These are phyloP conservation scores for Cryptosporidium tyzzeri DNA, from an alignment of 169 alveolate genomes.

Conservation along the genomic window DNA sequence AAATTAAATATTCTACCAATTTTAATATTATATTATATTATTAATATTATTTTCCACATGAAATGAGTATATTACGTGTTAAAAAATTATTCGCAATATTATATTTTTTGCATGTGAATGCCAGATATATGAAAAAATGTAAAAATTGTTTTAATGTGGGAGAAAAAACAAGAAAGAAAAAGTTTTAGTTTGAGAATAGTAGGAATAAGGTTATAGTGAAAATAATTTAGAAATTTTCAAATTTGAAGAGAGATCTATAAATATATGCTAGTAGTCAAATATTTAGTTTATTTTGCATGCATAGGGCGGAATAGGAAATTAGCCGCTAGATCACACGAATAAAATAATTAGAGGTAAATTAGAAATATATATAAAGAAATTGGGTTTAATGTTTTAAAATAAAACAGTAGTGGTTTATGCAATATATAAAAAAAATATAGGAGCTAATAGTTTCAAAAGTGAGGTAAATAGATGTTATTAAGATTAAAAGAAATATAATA, in stretches of 20 bases:
- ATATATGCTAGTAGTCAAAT: constrained; percentile 1
- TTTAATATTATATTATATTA: not conserved
- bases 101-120: constrained; percentile 1
- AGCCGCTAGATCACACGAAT: constrained; percentile 51
- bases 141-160: not conserved
- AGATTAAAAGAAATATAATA: not conserved
- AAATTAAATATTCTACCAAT: no score
- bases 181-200: no score
- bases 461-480: not conserved
- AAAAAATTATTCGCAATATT: not conserved
- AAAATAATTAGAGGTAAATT: not conserved
- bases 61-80: not conserved
- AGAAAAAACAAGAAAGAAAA: not conserved
- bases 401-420: not conserved
- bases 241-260: constrained; percentile 11
- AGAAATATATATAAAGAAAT: not conserved
- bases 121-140: not conserved
- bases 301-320: constrained; percentile 12
- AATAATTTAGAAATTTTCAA: not conserved
- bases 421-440: no score
- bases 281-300: constrained; percentile 11
- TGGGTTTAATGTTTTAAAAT: no score
- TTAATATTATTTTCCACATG: not conserved
- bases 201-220: not conserved
- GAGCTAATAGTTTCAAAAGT: not conserved